Percentiles rank a stretch among this genome's conserved stretches.
Evolutionary conservation across 2,329 filamentous ascomycete species (phyloP).

Genomic region (Exophiala aquamarina): DNA sequence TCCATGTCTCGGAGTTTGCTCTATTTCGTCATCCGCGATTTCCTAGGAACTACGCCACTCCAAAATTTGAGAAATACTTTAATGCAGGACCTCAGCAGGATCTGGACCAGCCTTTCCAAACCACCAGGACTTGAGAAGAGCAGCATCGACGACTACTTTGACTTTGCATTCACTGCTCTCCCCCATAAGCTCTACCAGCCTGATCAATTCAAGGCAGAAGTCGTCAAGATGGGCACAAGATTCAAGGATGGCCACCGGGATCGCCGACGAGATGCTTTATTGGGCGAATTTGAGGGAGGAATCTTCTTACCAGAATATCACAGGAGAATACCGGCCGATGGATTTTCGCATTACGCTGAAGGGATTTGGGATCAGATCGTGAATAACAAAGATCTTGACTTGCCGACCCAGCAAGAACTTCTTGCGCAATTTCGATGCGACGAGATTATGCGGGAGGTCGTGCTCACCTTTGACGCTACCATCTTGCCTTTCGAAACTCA

Average conservation of each 20-base stretch:
- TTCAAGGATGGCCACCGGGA: conserved; percentile 81
- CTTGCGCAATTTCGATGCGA: conserved; percentile 97
- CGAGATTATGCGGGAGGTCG: conserved; percentile 88
- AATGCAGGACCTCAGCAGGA: conserved; percentile 83
- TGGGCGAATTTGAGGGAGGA: conserved; percentile 70
- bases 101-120: conserved; percentile 92
- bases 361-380: conserved; percentile 98
- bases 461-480: conserved; percentile 77
- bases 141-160: conserved; percentile 94
- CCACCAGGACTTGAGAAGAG: conserved; percentile 84
- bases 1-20: conserved; percentile 84
- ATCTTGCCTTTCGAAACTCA: conserved; percentile 82
- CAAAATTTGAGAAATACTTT: conserved; percentile 87
- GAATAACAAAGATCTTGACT: conserved; percentile 95
- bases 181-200: conserved; percentile 96
- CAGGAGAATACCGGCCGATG: conserved; percentile 90
- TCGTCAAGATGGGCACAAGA: conserved; percentile 73
- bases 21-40: conserved; percentile 98
- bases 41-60: conserved; percentile 87
- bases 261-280: conserved; percentile 58
- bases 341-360: conserved; percentile 90
- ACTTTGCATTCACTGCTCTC: conserved; percentile 93
- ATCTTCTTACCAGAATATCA: conserved; percentile 95
- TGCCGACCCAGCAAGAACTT: conserved; percentile 95
- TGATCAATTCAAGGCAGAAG: conserved; percentile 81